Base-by-base conservation (phyloP, 306 rosid species). In the Crotalaria pallida region DNA sequence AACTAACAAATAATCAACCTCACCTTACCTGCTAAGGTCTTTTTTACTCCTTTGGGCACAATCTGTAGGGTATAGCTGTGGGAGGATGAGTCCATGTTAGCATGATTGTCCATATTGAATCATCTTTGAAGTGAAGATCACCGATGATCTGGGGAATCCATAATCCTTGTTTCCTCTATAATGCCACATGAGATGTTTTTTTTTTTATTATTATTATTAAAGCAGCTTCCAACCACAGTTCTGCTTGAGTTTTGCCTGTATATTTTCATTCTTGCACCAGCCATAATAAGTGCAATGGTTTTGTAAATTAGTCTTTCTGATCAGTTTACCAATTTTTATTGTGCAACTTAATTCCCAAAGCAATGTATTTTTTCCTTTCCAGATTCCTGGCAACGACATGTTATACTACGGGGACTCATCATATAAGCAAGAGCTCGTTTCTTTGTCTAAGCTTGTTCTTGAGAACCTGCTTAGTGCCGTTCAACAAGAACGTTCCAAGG, bases 401-500 rank as follows among this genome's bases (percentile, higher is more conserved):
- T 65, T 93, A 66, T 88, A 76, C 79, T 84, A 79, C 41, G 94
- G 88, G 58, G 88, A 87, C 77, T 76, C 80, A n/a, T 80, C 87
- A 38, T 88, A 88, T 77, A 49, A 45, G 47, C 71, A 81, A 50
- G 96, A 90, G 72, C 92, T 93, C 75, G 81, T 79, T 80, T 87
- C 93, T n/a, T 78, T 93, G 73, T 78, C 90, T 11, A 61, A 83
- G 71, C 70, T 56, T 48, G 84, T 88, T 78, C 89, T 93, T 65
- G 85, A 87, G 81, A 83, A 78, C 81, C 80, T 93, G 56, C 66
- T 90, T 67, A 72, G 77, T 74, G 80, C 77, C 15, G 58, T 93
- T 81, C 84, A 85, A 71, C 83, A 90, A 73, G 98, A 93, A 59
- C 77, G 94, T 60, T 85, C 89, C 12, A 77, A 22, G 97, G 98